Evolutionary conservation across 2,329 filamentous ascomycete species (phyloP), one percentile per base, ranked within the genome.

Genomic region (Penicillium sp.): DNA sequence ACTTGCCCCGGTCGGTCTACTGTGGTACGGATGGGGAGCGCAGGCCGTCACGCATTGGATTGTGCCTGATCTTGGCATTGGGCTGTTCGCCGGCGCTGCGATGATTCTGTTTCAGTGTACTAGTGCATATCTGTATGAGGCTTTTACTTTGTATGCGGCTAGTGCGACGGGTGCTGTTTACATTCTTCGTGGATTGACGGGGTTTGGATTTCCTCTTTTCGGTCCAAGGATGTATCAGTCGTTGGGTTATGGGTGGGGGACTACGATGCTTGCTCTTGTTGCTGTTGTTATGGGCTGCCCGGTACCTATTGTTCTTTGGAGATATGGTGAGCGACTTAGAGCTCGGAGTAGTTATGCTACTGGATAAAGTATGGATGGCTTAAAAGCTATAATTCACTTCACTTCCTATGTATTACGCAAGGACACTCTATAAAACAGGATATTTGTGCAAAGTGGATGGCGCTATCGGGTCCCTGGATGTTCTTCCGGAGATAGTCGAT

Each of bases 401-500:
- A 19, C 13, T 51, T 31, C 23, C 3, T 15, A 41, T 9, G 12
- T 2, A 8, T 10, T 27, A 27, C 41, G 17, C 25, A 19, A 33
- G 15, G 4, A 23, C 15, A 19, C 27, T 40, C n/a, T 9, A 10
- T 38, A 10, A 8, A 27, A 40, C 17, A 9, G 10, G 6, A 13
- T n/a, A 15, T 31, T 31, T 25, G 25, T 25, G 25, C 25, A 5
- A 27, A 61, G 69, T 81, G 15, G 81, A 83, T 63, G 81, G 81
- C 5, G 81, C 78, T 1, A 78, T 81, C 29, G 78, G 77, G 8
- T 79, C 77, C 48, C 67, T 83, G 47, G 79, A 84, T 71, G 68
- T 86, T 68, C 73, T 88, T 47, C 81, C 84, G 0, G 80, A 85
- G 62, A 84, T 88, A 60, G 82, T 84, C 59, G 83, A 86, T 4